Evolutionary conservation across 2,329 filamentous ascomycete genomes (phyloP), one percentile per base, ranked within the genome.

Genomic region (Fusarium papillatum): DNA sequence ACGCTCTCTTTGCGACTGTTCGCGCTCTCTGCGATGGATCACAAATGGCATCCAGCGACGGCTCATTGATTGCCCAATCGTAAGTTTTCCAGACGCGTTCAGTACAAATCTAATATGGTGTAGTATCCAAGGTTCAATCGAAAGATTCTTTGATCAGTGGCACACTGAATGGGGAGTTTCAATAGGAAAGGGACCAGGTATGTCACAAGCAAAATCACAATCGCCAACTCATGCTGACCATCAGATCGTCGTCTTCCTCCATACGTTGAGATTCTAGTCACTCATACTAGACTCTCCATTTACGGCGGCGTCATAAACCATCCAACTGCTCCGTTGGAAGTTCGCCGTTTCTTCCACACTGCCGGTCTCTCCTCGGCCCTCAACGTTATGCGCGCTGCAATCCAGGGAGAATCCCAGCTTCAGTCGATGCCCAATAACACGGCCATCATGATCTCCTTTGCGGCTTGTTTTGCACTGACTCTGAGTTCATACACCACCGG

Each of bases 341-440:
- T 94, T 1, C 93, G 93, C 29, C 90, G 92, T 38, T 94, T 93
- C 81, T 95, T 95, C 82, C 91, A 93, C 48, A 91, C 92, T 1
- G 93, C 93, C 1, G 92, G 93, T 2, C 87, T 95, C 1, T 94
- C 93, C 0, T 93, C 93, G 0, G 92, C 93, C 0, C 83, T 95
- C n/a, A 94, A 94, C 69, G 93, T 95, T 7, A 90, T 95, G 87
- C 90, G 93, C 26, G 92, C 92, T 2, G 93, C 93, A 0, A 93
- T 95, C 8, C 93, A 94, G 81, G 93, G 93, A 39, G 93, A 95
- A 79, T 85, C 88, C 0, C 89, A 93, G 72, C 87, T 95, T 0
- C 91, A 91, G 67, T 94, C 93, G 0, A 95, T 95, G 93, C 93
- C 93, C 0, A 95, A 95, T 82, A 95, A 95, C 76, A 94, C 93